Evolutionary conservation across 139 green algal genomes (phyloP), one percentile per base, ranked within the genome.

Genomic region (Chlamydomonas urium): DNA sequence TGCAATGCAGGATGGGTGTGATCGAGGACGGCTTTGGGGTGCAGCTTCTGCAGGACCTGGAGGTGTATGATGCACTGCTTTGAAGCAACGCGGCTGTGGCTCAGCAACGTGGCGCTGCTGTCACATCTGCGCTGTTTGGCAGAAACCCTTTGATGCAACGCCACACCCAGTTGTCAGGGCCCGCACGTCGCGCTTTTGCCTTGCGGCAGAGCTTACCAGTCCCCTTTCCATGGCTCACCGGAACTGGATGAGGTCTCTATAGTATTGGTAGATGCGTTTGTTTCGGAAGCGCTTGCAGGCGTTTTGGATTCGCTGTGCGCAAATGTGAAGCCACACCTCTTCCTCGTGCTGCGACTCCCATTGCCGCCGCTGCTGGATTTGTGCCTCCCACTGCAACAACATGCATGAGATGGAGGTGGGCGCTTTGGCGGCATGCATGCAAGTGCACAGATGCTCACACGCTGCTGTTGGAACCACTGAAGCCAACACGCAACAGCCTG

Each of bases 221-320:
- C 19, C 8, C 8, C 29, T 14, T 38, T 45, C 31, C 10, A 38
- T 14, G 28, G n/a, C 60, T 19, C 47, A 83, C 85, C 83, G 81
- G 66, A 91, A 89, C 2, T 68, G 58, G 19, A 93, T 87, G 1
- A 93, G 68, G 45, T 90, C 74, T 1, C 76, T 47, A 61, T 90
- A 90, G 42, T 84, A 88, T 0, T 45, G 6, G 66, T 78, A 93
- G 38, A 90, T 86, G 24, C 76, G 75, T 10, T 48, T 62, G 69
- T 85, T 83, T 14, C 67, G 73, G 65, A 69, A 84, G 19, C 59
- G 38, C 5, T 77, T 69, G 83, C 86, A 91, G 28, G 65, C 77
- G 6, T 80, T 56, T 65, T 91, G 86, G 37, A 91, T 88, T 5
- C 17, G 31, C 24, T n/a, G 21, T 45, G 26, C 14, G 31, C 33